Conservation (phyloP, 1,284 basidiomycete species). For the Leucoagaricus sp. region DNA sequence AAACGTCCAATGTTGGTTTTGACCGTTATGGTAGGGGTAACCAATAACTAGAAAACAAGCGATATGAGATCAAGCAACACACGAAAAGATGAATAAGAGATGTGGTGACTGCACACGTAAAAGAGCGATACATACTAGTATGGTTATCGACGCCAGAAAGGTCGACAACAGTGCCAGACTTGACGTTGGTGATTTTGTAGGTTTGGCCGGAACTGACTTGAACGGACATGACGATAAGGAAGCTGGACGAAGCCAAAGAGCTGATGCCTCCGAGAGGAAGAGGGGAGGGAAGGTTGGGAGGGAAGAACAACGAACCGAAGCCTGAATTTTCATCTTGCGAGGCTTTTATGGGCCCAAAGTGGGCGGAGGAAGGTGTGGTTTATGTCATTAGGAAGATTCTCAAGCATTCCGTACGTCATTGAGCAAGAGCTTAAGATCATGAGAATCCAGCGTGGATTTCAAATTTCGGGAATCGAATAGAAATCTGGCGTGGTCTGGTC, state of each 20-base stretch:
- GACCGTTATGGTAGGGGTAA: slow-evolving; percentile 40
- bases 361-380: slow-evolving; percentile 2
- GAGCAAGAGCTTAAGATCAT: background rate
- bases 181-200: slow-evolving; percentile 52
- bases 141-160: slow-evolving; percentile 51
- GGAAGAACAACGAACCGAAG: background rate
- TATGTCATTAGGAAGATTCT: slow-evolving; percentile 5
- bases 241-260: slow-evolving; percentile 10
- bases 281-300: background rate
- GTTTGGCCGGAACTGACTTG: slow-evolving; percentile 32
- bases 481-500: background rate
- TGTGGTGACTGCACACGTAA: background rate
- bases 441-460: background rate
- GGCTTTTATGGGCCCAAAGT: slow-evolving; percentile 4
- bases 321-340: background rate
- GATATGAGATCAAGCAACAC: background rate
- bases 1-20: slow-evolving; percentile 59
- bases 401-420: slow-evolving; percentile 6
- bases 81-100: no score
- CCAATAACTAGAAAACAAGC: slow-evolving; percentile 45
- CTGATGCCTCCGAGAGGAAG: background rate
- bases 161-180: slow-evolving; percentile 51
- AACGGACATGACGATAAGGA: slow-evolving; percentile 20
- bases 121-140: slow-evolving; percentile 36
- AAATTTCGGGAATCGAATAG: background rate